Base-by-base conservation (phyloP, 2,329 filamentous ascomycete genomes). In the Sordariomycetes sp. region DNA sequence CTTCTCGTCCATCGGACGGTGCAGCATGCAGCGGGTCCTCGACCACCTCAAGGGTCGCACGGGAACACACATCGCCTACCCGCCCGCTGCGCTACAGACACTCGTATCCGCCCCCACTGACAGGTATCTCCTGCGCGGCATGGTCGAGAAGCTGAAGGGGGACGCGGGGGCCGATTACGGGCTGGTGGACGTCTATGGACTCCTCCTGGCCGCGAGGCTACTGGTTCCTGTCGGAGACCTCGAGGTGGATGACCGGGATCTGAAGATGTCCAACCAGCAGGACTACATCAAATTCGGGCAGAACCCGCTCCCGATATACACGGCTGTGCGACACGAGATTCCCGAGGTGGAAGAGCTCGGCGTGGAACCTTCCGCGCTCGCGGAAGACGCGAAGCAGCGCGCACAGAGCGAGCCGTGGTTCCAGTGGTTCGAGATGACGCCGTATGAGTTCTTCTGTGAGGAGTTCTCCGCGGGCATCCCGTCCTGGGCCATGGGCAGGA, bases 341-440 rank as follows among this genome's bases (percentile, higher is more conserved):
- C 94, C 93, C 0, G 75, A 86, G 8, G 54, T 24, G 7, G 22
- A 7, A 16, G 46, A 59, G 16, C 57, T 76, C 1, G 46, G 25
- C 6, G 22, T 16, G 11, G 6, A 34, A 20, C 16, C n/a, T 12
- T 18, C 25, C 18, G 20, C 32, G 6, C 46, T 48, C 12, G 46
- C 55, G 10, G 78, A 85, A 60, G 71, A 73, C 22, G 77, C 74
- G 0, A 81, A 83, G 63, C 74, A 77, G 62, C 69, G 74, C 55
- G 75, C 80, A 12, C 59, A 61, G 66, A 78, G 79, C 60, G 88
- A 95, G 66, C 80, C 90, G 2, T 97, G 92, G 89, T 99, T 97
- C 65, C 93, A 99, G 66, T 97, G 94, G 93, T 97, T 94, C 64
- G 94, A 99, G 67, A 88, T 93, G 65, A 95, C 90, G 0, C 93